Conservation (phyloP, 768 basidiomycete genomes). For the Roridomyces roridus region DNA sequence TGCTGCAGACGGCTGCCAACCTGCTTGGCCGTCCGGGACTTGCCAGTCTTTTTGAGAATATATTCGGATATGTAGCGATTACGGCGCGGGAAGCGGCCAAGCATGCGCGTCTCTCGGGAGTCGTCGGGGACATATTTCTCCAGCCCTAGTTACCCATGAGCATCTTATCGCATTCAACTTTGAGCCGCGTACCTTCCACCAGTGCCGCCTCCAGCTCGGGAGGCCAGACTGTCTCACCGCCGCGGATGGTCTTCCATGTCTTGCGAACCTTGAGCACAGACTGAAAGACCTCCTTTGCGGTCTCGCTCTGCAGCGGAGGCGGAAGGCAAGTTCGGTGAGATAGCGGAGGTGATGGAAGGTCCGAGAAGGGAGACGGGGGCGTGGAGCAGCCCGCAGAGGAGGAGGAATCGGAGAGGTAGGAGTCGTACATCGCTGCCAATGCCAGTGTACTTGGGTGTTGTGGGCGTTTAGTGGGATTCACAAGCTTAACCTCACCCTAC, state of each 20-base stretch:
- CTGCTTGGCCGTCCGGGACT: conserved; percentile 75
- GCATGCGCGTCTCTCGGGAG: conserved; percentile 51
- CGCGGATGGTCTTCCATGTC: conserved; percentile 76
- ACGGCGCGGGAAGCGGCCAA: conserved; percentile 63
- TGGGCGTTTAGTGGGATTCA: background rate
- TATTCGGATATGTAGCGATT: conserved; percentile 69
- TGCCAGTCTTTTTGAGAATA: conserved; percentile 66
- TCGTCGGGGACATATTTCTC: conserved; percentile 56
- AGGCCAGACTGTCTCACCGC: conserved; percentile 81
- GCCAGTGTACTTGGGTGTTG: background rate
- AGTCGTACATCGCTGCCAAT: conserved; percentile 10
- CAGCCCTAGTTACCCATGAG: conserved; percentile 39
- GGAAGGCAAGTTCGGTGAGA: background rate
- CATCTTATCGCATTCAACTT: too few relatives aligned
- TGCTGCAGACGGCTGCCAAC: conserved; percentile 84
- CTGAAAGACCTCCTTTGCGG: conserved; percentile 63
- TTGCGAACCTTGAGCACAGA: conserved; percentile 72
- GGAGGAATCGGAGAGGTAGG: conserved; percentile 4
- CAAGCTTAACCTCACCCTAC: background rate
- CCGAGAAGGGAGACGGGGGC: conserved; percentile 14
- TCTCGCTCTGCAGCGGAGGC: conserved; percentile 36
- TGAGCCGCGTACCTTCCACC: conserved; percentile 60
- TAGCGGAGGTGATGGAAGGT: background rate
- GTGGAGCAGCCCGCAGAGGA: conserved; percentile 12
- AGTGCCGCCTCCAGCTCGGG: conserved; percentile 78